Percentiles rank a stretch among this genome's conserved stretches.
Evolutionary conservation across 1,139 yeast species (phyloP).

Genomic region (Lodderomyces parapsilosis): DNA sequence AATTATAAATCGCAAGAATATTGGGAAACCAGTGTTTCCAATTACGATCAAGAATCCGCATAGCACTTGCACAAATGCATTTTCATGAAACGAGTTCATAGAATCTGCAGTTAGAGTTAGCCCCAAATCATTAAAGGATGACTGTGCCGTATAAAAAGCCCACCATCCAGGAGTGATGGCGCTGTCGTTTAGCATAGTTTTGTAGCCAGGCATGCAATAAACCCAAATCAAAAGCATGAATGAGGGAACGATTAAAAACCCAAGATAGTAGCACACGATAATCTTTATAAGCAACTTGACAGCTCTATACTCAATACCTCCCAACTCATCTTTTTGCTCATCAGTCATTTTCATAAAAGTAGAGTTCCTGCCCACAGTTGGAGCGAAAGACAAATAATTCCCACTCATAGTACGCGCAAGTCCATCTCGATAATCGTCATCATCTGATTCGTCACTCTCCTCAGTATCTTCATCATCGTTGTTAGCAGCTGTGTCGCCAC

Average conservation of each 20-base stretch:
- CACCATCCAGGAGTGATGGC: slow-evolving; percentile 86
- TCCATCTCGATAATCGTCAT: slow-evolving; percentile 4
- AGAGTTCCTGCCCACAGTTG: slow-evolving; percentile 94
- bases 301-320: slow-evolving; percentile 96
- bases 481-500: background rate
- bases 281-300: slow-evolving; percentile 72
- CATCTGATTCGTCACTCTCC: background rate
- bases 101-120: slow-evolving; percentile 77
- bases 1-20: slow-evolving; percentile 70
- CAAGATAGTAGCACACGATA: slow-evolving; percentile 65
- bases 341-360: slow-evolving; percentile 80
- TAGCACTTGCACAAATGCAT: slow-evolving; percentile 63
- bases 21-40: slow-evolving; percentile 94
- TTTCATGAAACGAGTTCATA: slow-evolving; percentile 61
- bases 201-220: slow-evolving; percentile 40
- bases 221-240: slow-evolving; percentile 69
- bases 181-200: slow-evolving; percentile 39
- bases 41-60: slow-evolving; percentile 71
- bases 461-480: background rate
- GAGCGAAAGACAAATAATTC: slow-evolving; percentile 82
- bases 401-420: slow-evolving; percentile 38
- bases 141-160: slow-evolving; percentile 80
- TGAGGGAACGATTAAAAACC: slow-evolving; percentile 65
- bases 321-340: slow-evolving; percentile 87
- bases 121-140: slow-evolving; percentile 84